These are phyloP conservation scores for Aspergillus ibericus DNA, from an alignment of 2,329 filamentous ascomycete species.

Conservation along the genomic window DNA sequence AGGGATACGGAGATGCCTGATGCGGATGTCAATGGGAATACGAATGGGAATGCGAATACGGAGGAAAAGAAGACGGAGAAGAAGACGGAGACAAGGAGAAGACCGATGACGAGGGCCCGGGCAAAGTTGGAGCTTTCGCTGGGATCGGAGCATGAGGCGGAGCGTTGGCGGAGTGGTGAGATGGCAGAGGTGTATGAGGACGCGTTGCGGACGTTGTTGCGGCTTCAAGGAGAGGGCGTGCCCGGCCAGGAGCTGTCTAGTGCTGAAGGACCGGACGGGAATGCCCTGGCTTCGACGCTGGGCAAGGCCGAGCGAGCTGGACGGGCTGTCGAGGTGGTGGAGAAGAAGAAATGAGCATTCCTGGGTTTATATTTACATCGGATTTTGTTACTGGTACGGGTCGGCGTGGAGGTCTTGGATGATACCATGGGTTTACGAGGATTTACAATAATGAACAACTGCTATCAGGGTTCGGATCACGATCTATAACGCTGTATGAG, in stretches of 20 bases:
- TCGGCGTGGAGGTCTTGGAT: slow-evolving; percentile 9
- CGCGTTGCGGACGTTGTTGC: slow-evolving; percentile 39
- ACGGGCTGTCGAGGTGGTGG: slow-evolving; percentile 48
- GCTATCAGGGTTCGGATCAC: not conserved
- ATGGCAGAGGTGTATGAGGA: slow-evolving; percentile 45
- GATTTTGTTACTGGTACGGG: slow-evolving; percentile 7
- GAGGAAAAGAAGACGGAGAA: not conserved
- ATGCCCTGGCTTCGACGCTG: slow-evolving; percentile 46
- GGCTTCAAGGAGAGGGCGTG: slow-evolving; percentile 39
- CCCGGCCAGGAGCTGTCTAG: slow-evolving; percentile 18
- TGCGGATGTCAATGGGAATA: too few relatives aligned
- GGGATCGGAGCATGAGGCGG: slow-evolving; percentile 34
- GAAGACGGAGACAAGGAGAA: not conserved
- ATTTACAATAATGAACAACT: not conserved
- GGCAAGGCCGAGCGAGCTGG: slow-evolving; percentile 49
- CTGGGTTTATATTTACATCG: slow-evolving; percentile 10
- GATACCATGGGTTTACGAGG: slow-evolving; percentile 3
- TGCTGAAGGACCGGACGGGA: slow-evolving; percentile 28
- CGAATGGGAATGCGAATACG: not conserved
- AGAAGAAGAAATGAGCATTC: slow-evolving; percentile 38
- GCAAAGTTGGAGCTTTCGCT: slow-evolving; percentile 37
- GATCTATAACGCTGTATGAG: not conserved
- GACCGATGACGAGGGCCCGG: slow-evolving; percentile 8
- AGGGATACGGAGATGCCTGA: slow-evolving; percentile 23
- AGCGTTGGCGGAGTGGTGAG: slow-evolving; percentile 44